These are phyloP conservation scores for Metschnikowia aberdeeniae DNA, from an alignment of 805 yeast genomes.

Conservation along the genomic window DNA sequence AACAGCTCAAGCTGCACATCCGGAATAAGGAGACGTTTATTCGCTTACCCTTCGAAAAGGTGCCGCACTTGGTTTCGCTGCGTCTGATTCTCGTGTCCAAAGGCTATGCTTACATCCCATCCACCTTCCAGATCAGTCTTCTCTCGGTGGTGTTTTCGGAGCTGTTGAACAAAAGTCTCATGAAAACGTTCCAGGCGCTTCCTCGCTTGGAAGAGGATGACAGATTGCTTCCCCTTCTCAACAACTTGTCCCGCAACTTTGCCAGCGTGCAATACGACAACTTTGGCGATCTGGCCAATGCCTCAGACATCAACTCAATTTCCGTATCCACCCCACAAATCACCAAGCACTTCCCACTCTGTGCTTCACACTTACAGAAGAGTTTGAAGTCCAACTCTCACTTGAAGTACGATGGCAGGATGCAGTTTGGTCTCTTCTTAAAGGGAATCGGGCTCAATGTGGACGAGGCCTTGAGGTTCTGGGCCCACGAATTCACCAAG, in stretches of 20 bases:
- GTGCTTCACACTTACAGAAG: constrained; percentile 64
- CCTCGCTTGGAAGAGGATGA: constrained; percentile 91
- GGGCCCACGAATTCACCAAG: constrained; percentile 69
- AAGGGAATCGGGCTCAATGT: constrained; percentile 85
- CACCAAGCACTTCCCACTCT: constrained; percentile 72
- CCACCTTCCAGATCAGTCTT: constrained; percentile 69
- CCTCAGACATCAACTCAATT: constrained; percentile 53
- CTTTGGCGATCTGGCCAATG: constrained; percentile 34
- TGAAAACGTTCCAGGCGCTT: constrained; percentile 67
- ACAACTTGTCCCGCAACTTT: constrained; percentile 61
- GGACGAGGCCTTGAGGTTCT: constrained; percentile 84
- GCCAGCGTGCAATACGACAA: constrained; percentile 50
- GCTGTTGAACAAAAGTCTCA: constrained; percentile 47
- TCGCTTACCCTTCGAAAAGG: constrained; percentile 84
- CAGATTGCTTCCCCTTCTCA: constrained; percentile 76
- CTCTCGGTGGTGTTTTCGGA: constrained; percentile 65
- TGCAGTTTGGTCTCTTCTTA: constrained; percentile 77
- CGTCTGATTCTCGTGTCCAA: constrained; percentile 61
- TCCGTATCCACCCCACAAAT: constrained; percentile 53
- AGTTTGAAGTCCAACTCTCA: constrained; percentile 63
- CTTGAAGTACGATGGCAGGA: constrained; percentile 78
- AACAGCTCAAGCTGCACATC: constrained; percentile 49
- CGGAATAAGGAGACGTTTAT: constrained; percentile 59
- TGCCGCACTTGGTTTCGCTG: constrained; percentile 69
- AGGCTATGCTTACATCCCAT: constrained; percentile 85